Conservation (phyloP, 2,329 filamentous ascomycete genomes). For the Dactylellina leptospora region DNA sequence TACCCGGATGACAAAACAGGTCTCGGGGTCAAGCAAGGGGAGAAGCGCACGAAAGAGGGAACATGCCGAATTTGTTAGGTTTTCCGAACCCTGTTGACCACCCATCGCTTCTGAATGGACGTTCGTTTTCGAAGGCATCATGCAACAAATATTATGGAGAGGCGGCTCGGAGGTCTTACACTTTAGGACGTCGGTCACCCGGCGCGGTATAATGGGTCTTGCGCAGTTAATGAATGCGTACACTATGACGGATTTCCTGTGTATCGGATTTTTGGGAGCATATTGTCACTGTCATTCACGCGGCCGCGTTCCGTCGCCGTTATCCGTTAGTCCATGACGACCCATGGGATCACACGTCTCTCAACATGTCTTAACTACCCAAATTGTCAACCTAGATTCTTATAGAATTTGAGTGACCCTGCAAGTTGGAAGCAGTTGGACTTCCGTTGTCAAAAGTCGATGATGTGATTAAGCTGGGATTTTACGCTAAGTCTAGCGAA, state of each 20-base stretch:
- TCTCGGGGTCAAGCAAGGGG: constrained; percentile 17
- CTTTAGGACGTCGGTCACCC: neutral
- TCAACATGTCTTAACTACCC: too few species aligned
- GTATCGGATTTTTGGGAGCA: neutral
- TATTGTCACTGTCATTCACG: neutral
- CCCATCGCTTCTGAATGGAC: too few species aligned
- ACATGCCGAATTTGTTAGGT: constrained; percentile 17
- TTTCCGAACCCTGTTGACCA: constrained; percentile 19
- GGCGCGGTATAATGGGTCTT: neutral
- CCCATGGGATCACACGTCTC: neutral
- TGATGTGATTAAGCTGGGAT: too few species aligned
- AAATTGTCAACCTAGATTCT: too few species aligned
- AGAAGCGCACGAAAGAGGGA: neutral
- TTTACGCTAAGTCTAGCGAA: too few species aligned
- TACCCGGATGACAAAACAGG: neutral
- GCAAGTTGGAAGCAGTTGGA: too few species aligned
- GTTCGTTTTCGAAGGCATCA: too few species aligned
- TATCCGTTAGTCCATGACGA: constrained; percentile 8
- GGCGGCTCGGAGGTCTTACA: neutral
- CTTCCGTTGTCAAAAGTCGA: too few species aligned
- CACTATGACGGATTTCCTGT: too few species aligned
- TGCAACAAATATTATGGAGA: too few species aligned
- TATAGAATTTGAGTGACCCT: too few species aligned
- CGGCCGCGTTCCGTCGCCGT: neutral
- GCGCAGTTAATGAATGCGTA: too few species aligned